Evolutionary conservation across 371 early-diverging fungal genomes (phyloP).

Genomic region (Choanephora cucurbitarum): DNA sequence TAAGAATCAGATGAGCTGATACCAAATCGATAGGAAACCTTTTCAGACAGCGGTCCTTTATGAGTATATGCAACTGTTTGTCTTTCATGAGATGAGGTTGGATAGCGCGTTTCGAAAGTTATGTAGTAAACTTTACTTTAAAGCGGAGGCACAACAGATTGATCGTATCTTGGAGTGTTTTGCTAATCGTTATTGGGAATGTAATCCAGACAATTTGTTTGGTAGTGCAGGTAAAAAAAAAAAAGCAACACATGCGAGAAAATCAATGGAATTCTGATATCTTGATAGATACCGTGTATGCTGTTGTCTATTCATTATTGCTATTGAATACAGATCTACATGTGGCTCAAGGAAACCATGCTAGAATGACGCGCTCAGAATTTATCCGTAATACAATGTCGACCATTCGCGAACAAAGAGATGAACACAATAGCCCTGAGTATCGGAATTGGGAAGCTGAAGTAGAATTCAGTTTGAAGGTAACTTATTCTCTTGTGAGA

Average conservation of each 20-base stretch:
- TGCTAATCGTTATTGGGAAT: conserved; percentile 79
- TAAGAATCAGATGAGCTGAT: not conserved
- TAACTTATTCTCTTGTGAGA: conserved; percentile 6
- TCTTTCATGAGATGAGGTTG: conserved; percentile 69
- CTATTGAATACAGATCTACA: conserved; percentile 93
- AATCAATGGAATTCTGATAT: not conserved
- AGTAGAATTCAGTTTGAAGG: conserved; percentile 36
- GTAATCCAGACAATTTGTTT: conserved; percentile 66
- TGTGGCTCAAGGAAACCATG: conserved; percentile 72
- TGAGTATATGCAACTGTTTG: conserved; percentile 74
- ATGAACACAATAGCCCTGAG: conserved; percentile 4
- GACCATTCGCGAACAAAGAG: conserved; percentile 46
- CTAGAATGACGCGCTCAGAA: conserved; percentile 61
- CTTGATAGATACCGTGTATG: conserved; percentile 75
- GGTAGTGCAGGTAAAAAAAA: conserved; percentile 47
- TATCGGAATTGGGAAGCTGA: conserved; percentile 39
- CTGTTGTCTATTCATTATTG: conserved; percentile 82
- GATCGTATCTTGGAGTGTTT: conserved; percentile 85
- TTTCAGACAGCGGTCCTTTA: conserved; percentile 60
- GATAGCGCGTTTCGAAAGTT: conserved; percentile 79
- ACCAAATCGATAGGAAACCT: conserved; percentile 26
- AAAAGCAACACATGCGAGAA: not conserved
- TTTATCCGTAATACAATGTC: conserved; percentile 66
- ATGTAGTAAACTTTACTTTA: conserved; percentile 76
- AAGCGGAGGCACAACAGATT: conserved; percentile 91